Conservation (phyloP, 495 filamentous ascomycete species). For the Talaromyces borbonicus region DNA sequence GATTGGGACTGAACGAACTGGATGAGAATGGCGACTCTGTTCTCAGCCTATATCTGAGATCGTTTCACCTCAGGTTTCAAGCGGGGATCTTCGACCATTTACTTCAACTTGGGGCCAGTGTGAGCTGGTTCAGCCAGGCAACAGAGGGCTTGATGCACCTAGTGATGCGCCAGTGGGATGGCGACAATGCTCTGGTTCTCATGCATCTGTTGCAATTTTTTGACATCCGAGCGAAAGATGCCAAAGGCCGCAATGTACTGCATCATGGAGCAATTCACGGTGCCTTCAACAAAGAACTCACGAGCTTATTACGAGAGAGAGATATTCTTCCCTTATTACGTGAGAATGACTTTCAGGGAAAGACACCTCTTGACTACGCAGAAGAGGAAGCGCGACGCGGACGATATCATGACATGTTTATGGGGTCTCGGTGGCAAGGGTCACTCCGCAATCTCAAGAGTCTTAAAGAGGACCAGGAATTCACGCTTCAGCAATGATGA, state of each 20-base stretch:
- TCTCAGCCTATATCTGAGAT: conserved; percentile 4
- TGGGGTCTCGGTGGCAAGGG: background rate
- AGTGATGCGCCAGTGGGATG: conserved; percentile 7
- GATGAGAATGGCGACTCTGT: conserved; percentile 6
- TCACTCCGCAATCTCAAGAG: conserved; percentile 5
- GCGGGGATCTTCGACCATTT: conserved; percentile 1
- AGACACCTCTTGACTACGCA: conserved; percentile 12
- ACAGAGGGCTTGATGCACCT: background rate
- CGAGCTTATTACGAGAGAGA: conserved; percentile 5
- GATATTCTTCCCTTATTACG: background rate
- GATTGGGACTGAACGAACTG: background rate
- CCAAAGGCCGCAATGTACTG: conserved; percentile 7
- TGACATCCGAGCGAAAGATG: conserved; percentile 8
- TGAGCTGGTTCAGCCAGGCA: background rate
- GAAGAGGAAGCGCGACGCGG: conserved; percentile 9
- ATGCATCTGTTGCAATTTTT: conserved; percentile 5
- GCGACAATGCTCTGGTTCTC: conserved; percentile 5
- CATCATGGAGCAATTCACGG: conserved; percentile 11
- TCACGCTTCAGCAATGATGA: conserved; percentile 5
- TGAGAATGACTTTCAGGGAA: conserved; percentile 9
- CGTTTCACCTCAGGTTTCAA: background rate
- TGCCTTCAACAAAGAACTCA: conserved; percentile 8
- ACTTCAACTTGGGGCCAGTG: background rate
- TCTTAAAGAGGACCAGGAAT: background rate
- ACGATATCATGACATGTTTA: conserved; percentile 4